Base-by-base conservation (phyloP, 352 stramenopile genomes). In the Globisporangium yorkense region DNA sequence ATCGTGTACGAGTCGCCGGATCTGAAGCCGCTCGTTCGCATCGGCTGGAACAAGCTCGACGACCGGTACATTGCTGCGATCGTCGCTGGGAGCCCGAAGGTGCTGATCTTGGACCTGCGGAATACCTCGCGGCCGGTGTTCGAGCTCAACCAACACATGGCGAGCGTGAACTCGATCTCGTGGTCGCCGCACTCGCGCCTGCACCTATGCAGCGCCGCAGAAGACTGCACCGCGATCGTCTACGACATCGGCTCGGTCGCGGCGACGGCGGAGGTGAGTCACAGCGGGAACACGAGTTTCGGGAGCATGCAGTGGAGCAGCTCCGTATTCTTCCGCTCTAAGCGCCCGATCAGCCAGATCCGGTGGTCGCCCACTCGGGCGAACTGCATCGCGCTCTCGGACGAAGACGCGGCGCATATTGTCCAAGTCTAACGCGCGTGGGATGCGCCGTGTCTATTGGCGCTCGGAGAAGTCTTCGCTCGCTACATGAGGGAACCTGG, bases 21-120 rank as follows among this genome's bases (percentile, higher is more conserved):
- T 6, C 68, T 98, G 18, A 70, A 85, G 44, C 84, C 97, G 37
- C 71, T 99, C 18, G 74, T 99, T 12, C 80, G 96, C 16, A 62
- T 99, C 39, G 92, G 94, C 54, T 99, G 96, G 94, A 99, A 98
- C 75, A 97, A 98, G 63, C 90, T 98, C 50, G 97, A 99, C 76
- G 81, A 97, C 9, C 97, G 98, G 54, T 99, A 98, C 63, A 71
- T 99, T 46, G 97, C 97, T 5, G 97, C 91, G 0, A 97, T 99
- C 51, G 80, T 91, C 21, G 84, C 96, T 2, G 92, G 98, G 57
- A 97, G 86, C 45, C 64, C 80, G 15, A 96, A 84, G 41, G 96
- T 97, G 5, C 84, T 98, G 8, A 87, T 99, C 49, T 77, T 99
- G n/a, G 97, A 99, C 72, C 79, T 98, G 54, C 90, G 97, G 49